A percentile compares a stretch with the other conserved stretches of the same genome.
Evolutionary conservation across 2,329 filamentous ascomycete species (phyloP).

Genomic region (Epichloe bromicola): DNA sequence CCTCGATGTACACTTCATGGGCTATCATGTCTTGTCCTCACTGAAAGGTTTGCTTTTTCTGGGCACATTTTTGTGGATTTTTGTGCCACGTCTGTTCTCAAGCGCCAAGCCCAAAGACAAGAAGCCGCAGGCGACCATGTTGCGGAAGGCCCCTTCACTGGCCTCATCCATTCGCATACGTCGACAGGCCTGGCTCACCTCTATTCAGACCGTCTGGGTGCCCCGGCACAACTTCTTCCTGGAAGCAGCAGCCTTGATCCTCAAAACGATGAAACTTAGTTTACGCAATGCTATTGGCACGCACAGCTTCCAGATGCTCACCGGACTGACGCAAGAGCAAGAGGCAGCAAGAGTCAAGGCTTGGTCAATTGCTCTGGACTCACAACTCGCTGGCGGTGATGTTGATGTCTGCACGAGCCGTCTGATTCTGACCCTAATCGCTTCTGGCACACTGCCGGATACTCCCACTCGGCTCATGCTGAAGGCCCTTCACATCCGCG

Average conservation of each 20-base stretch:
- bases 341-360: slow-evolving; percentile 79
- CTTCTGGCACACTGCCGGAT: slow-evolving; percentile 73
- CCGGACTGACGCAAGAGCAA: slow-evolving; percentile 70
- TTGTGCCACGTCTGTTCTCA: slow-evolving; percentile 40
- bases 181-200: slow-evolving; percentile 82
- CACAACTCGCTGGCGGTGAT: slow-evolving; percentile 83
- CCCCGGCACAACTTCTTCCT: slow-evolving; percentile 77
- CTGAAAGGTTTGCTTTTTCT: slow-evolving; percentile 40
- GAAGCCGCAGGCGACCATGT: slow-evolving; percentile 29
- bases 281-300: slow-evolving; percentile 65
- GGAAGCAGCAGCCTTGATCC: slow-evolving; percentile 65
- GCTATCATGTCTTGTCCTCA: slow-evolving; percentile 39
- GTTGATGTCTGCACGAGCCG: slow-evolving; percentile 80
- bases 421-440: slow-evolving; percentile 72
- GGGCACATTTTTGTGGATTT: slow-evolving; percentile 40
- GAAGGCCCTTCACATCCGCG: slow-evolving; percentile 81
- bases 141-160: slow-evolving; percentile 52
- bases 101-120: slow-evolving; percentile 35
- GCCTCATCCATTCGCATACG: slow-evolving; percentile 76
- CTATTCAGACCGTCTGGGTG: slow-evolving; percentile 85
- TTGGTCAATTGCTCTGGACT: slow-evolving; percentile 87
- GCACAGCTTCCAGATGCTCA: slow-evolving; percentile 64
- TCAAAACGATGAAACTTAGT: slow-evolving; percentile 74
- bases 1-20: slow-evolving; percentile 39
- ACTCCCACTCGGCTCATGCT: slow-evolving; percentile 78